Base-by-base conservation (phyloP, 2,329 filamentous ascomycete species). In the Cladosporium halotolerans region DNA sequence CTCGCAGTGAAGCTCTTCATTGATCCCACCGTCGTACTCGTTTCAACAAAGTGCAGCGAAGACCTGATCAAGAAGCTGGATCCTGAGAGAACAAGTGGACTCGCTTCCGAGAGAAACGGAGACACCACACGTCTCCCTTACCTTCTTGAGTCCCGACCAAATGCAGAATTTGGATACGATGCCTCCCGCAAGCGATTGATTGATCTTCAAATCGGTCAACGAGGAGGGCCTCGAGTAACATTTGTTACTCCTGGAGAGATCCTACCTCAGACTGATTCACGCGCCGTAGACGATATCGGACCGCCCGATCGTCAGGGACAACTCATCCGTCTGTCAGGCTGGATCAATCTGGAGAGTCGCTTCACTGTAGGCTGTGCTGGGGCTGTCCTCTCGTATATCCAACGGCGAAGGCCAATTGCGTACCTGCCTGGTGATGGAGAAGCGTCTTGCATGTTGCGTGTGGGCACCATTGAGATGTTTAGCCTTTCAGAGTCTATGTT, bases 331-430 rank as follows among this genome's bases (percentile, higher is more conserved):
- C 77, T 95, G 8, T 82, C 85, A 3, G 80, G 86, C 1, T 80
- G 75, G 56, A 78, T 95, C 56, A 84, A 95, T 63, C 72, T 93
- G 51, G 85, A 92, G 2, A 92, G 86, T 61, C 74, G 71, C 5
- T 67, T 87, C 10, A 88, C 89, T 2, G 85, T 88, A 45, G 88
- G 89, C 3, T 97, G 93, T 70, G 87, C 86, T 23, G 89, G 91
- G n/a, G 91, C 91, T 23, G 73, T 97, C 2, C 72, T 97, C n/a
- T 79, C 80, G 4, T 88, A 95, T 59, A 70, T 96, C 19, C 82
- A 89, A 61, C 82, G 88, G 49, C 79, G 83, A 60, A 79, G 79
- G 64, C 79, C 83, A 38, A 77, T 80, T 2, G 78, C 82, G 34
- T 85, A 82, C 62, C 72, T 85, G 2, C 80, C 83, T 1, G 79